Evolutionary conservation across 345 rosid species (phyloP).

Genomic region (Eutrema heterophyllum): DNA sequence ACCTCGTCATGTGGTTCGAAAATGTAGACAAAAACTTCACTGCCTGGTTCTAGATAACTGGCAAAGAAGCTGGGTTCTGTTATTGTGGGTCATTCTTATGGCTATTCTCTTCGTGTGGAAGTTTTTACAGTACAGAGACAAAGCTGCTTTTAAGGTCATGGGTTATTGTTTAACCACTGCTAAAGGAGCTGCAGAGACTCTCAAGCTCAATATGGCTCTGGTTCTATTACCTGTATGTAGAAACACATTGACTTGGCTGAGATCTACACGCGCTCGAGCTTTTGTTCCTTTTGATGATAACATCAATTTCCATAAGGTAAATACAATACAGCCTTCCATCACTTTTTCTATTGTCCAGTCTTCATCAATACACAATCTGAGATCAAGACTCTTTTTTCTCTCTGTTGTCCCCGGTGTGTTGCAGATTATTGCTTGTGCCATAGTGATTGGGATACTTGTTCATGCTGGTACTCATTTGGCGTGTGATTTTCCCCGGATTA

Average conservation of each 20-base stretch:
- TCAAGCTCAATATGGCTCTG: conserved; percentile 96
- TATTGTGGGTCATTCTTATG: conserved; percentile 61
- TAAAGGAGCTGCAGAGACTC: conserved; percentile 97
- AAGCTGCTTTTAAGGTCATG: conserved; percentile 74
- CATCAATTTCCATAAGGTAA: conserved; percentile 90
- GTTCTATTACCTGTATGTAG: conserved; percentile 93
- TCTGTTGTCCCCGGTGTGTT: background rate
- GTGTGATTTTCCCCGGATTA: conserved; percentile 80
- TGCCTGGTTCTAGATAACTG: conserved; percentile 69
- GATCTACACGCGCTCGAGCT: conserved; percentile 67
- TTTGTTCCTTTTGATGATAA: conserved; percentile 78
- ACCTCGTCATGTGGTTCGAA: conserved; percentile 38
- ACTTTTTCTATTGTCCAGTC: background rate
- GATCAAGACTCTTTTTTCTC: background rate
- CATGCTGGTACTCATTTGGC: conserved; percentile 74
- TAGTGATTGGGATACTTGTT: conserved; percentile 54
- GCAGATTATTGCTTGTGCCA: conserved; percentile 76
- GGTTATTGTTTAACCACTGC: conserved; percentile 80
- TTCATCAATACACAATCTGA: background rate
- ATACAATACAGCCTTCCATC: background rate
- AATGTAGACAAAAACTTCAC: conserved; percentile 36
- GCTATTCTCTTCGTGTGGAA: conserved; percentile 79
- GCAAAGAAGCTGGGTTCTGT: conserved; percentile 74
- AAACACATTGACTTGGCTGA: conserved; percentile 86
- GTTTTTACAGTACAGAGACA: conserved; percentile 68